These are phyloP conservation scores for Elsinoe ampelina DNA, from an alignment of 2,329 filamentous ascomycete species.

Conservation along the genomic window DNA sequence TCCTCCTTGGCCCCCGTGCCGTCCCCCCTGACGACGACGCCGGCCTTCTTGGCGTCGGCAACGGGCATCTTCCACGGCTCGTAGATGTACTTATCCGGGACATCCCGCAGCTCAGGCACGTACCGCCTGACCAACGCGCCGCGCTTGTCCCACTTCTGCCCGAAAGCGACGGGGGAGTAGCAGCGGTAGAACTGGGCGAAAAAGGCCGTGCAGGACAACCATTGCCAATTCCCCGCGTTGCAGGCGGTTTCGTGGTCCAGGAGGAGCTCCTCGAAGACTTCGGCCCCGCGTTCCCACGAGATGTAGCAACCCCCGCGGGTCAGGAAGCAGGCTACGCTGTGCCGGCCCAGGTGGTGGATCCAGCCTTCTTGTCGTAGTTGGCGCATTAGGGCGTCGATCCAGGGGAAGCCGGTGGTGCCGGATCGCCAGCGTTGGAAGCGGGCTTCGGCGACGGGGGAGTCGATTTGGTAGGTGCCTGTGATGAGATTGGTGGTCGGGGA, in stretches of 20 bases:
- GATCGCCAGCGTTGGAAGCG: constrained; percentile 62
- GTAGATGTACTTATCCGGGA: constrained; percentile 63
- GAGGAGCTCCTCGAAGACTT: constrained; percentile 68
- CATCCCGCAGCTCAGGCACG: constrained; percentile 55
- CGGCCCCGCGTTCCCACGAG: constrained; percentile 68
- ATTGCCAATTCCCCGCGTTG: constrained; percentile 71
- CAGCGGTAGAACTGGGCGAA: constrained; percentile 62
- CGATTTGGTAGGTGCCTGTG: constrained; percentile 55
- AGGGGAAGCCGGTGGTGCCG: constrained; percentile 66
- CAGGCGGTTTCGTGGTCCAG: constrained; percentile 67
- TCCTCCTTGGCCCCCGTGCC: constrained; percentile 31
- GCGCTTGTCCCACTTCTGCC: constrained; percentile 65
- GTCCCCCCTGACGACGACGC: constrained; percentile 52
- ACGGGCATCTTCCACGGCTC: constrained; percentile 69
- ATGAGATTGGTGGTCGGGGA: constrained; percentile 39
- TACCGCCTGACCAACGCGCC: constrained; percentile 56
- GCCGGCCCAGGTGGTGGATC: constrained; percentile 71
- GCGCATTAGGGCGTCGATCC: constrained; percentile 73
- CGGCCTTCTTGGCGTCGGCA: constrained; percentile 58
- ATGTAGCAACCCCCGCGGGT: constrained; percentile 70
- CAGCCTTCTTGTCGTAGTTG: constrained; percentile 63
- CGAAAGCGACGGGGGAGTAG: constrained; percentile 62
- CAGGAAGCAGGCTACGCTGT: constrained; percentile 73
- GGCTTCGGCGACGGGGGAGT: constrained; percentile 51
- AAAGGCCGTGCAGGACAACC: constrained; percentile 67